phyloP scores from a whole-genome alignment of 1,284 basidiomycete genomes.

The Tilletia caries region DNA sequence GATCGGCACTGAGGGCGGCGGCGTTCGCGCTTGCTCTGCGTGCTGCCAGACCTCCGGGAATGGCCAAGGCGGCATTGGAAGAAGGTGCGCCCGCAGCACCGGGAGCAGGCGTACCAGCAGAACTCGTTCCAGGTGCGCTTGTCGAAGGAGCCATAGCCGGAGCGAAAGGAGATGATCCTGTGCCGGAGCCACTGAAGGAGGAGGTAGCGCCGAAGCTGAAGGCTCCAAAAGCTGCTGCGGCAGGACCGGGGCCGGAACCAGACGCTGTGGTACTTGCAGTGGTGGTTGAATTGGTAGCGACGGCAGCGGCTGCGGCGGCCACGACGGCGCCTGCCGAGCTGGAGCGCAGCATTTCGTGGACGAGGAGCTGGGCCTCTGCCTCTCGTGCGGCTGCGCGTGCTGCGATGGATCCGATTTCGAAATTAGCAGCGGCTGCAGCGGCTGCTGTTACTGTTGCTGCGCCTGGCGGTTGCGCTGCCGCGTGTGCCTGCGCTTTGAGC shows the following conservation, averaged over 20 bases:
- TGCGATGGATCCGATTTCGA: slow-evolving; percentile 34
- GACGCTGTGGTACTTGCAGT: background rate
- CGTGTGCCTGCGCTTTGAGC: slow-evolving; percentile 17
- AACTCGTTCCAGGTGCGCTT: background rate
- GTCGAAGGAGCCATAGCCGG: background rate
- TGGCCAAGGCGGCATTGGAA: background rate
- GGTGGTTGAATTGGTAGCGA: slow-evolving; percentile 5
- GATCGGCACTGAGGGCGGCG: background rate
- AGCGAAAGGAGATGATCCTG: background rate
- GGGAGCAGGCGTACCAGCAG: background rate
- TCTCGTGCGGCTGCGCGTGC: slow-evolving; percentile 33
- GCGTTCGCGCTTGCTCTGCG: background rate
- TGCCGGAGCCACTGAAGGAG: background rate
- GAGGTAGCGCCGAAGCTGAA: slow-evolving; percentile 8
- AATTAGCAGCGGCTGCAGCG: slow-evolving; percentile 15
- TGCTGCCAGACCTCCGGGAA: slow-evolving; percentile 1
- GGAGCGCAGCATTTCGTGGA: slow-evolving; percentile 29
- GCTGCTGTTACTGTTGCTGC: background rate
- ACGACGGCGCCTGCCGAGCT: background rate
- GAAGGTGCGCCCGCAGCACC: background rate
- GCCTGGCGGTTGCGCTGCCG: background rate
- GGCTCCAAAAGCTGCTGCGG: background rate
- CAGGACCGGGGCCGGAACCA: background rate
- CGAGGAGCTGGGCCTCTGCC: slow-evolving; percentile 34
- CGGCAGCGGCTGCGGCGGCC: slow-evolving; percentile 6